phyloP scores from a whole-genome alignment of 2,329 filamentous ascomycete genomes.

The Fusarium sp. region DNA sequence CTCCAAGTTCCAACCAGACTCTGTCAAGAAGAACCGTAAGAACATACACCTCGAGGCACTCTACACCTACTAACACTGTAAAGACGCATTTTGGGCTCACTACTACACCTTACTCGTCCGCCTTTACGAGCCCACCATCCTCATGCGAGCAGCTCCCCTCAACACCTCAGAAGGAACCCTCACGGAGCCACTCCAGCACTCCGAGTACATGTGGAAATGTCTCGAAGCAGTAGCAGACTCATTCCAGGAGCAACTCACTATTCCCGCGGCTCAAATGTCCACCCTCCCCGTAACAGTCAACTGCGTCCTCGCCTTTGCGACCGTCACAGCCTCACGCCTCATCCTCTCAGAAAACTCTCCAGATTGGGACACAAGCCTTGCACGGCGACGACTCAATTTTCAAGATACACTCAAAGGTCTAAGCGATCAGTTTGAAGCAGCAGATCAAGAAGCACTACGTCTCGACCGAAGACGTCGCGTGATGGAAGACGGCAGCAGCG shows the following conservation, averaged over 20 bases:
- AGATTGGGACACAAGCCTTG: constrained; percentile 53
- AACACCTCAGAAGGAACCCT: constrained; percentile 24
- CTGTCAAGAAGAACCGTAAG: constrained; percentile 37
- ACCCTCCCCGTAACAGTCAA: constrained; percentile 47
- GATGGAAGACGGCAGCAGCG: constrained; percentile 47
- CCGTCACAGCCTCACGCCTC: constrained; percentile 52
- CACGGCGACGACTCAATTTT: constrained; percentile 51
- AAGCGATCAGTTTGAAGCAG: constrained; percentile 47
- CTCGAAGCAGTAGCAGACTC: constrained; percentile 46
- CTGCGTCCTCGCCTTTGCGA: constrained; percentile 49
- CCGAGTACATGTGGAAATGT: constrained; percentile 53
- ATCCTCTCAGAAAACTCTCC: constrained; percentile 48
- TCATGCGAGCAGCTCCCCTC: constrained; percentile 38
- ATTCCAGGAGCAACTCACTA: constrained; percentile 41
- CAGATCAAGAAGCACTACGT: constrained; percentile 42
- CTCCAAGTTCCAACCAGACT: constrained; percentile 34
- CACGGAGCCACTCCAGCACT: constrained; percentile 44
- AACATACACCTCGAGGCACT: not conserved
- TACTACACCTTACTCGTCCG: constrained; percentile 50
- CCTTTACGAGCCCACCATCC: constrained; percentile 54
- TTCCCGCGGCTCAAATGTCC: constrained; percentile 43
- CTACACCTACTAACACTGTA: accelerated
- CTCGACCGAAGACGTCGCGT: constrained; percentile 42
- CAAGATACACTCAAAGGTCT: constrained; percentile 43
- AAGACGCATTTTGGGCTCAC: constrained; percentile 51